Evolutionary conservation across 2,329 filamentous ascomycete species (phyloP).

Genomic region (Anthostomella pinea): DNA sequence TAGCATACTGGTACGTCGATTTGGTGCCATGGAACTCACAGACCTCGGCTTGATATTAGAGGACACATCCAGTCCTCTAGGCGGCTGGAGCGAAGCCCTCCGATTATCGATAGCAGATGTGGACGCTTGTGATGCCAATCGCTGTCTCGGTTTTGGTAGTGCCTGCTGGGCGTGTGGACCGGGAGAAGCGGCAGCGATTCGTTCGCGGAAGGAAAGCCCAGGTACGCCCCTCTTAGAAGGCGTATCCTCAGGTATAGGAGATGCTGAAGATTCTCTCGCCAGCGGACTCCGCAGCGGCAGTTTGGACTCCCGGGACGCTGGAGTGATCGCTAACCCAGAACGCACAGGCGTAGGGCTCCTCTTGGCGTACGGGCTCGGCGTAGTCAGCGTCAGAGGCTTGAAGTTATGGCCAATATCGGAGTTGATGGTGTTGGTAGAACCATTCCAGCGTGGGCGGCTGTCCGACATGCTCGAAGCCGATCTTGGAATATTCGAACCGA

Average conservation of each 20-base stretch:
- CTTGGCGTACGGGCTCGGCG: conserved; percentile 56
- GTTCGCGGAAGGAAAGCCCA: conserved; percentile 54
- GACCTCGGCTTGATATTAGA: conserved; percentile 41
- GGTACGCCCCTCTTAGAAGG: conserved; percentile 43
- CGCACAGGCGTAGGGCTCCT: conserved; percentile 39
- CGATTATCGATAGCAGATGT: conserved; percentile 43
- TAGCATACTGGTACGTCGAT: conserved; percentile 52
- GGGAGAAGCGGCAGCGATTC: conserved; percentile 42
- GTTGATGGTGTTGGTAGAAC: conserved; percentile 60
- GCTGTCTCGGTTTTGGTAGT: conserved; percentile 44
- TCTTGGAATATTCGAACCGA: conserved; percentile 40
- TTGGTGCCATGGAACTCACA: conserved; percentile 53
- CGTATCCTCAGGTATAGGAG: conserved; percentile 44
- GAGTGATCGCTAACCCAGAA: conserved; percentile 42
- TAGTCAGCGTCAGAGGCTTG: conserved; percentile 59
- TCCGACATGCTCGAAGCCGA: conserved; percentile 44
- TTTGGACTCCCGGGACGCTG: conserved; percentile 42
- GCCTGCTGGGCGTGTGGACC: conserved; percentile 47
- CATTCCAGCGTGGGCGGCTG: conserved; percentile 71
- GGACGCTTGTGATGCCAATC: conserved; percentile 43
- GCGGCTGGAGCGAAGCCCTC: conserved; percentile 53
- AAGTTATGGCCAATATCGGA: conserved; percentile 68
- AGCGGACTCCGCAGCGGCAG: conserved; percentile 51
- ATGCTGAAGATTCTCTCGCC: conserved; percentile 44
- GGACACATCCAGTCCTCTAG: conserved; percentile 32